Evolutionary conservation across 2,329 filamentous ascomycete genomes (phyloP).

Genomic region (Phaeophleospora eucalypticola): DNA sequence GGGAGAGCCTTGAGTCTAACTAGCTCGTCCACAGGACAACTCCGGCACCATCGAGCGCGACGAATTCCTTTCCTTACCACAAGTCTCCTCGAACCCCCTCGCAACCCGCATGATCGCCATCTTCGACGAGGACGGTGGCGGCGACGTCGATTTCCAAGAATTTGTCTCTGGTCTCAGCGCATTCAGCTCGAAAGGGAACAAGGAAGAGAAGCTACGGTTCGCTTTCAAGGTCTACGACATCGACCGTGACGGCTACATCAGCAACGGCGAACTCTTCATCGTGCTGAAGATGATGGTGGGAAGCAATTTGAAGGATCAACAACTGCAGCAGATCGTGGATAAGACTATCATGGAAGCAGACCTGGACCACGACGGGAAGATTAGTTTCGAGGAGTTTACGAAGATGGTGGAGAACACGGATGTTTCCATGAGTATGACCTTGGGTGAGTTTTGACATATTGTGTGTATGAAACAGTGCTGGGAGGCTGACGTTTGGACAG

Average conservation of each 20-base stretch:
- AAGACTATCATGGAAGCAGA: conserved; percentile 99
- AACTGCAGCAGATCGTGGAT: conserved; percentile 97
- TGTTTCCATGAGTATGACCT: conserved; percentile 64
- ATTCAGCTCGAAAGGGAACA: conserved; percentile 97
- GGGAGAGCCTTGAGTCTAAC: conserved; percentile 8
- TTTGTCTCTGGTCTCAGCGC: conserved; percentile 93
- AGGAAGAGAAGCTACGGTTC: conserved; percentile 96
- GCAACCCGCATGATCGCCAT: conserved; percentile 99
- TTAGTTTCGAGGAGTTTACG: conserved; percentile 98
- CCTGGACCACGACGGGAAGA: conserved; percentile 91
- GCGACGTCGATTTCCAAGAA: conserved; percentile 97
- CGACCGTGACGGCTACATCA: conserved; percentile 96
- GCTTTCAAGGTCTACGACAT: conserved; percentile 99
- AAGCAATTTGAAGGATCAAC: conserved; percentile 97
- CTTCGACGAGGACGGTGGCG: conserved; percentile 96
- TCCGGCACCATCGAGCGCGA: conserved; percentile 98
- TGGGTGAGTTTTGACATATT: conserved; percentile 45
- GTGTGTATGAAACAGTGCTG: too few relatives aligned
- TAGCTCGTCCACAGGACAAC: conserved; percentile 66
- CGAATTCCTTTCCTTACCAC: conserved; percentile 93
- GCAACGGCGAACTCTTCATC: conserved; percentile 97
- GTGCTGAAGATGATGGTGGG: conserved; percentile 99
- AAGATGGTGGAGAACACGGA: conserved; percentile 98
- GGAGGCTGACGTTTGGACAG: conserved; percentile 6
- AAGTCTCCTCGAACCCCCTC: conserved; percentile 95